Evolutionary conservation across 352 stramenopile genomes (phyloP).

Genomic region (Globisporangium yorkense): DNA sequence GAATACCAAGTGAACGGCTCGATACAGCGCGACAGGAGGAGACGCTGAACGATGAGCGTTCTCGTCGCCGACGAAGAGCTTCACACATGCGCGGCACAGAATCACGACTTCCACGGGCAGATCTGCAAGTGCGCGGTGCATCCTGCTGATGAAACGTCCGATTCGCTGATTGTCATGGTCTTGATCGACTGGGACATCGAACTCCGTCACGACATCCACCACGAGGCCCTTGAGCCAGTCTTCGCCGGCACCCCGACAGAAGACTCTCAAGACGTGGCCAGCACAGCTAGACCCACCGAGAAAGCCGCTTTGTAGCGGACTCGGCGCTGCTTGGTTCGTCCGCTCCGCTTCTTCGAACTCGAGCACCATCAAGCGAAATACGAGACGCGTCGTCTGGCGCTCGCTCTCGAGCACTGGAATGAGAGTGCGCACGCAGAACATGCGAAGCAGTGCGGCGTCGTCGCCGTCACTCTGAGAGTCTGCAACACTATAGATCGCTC

Average conservation of each 20-base stretch:
- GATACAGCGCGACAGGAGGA: conserved; percentile 4
- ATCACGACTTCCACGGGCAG: conserved; percentile 50
- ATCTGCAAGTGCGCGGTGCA: conserved; percentile 16
- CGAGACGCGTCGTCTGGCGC: conserved; percentile 35
- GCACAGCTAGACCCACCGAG: conserved; percentile 29
- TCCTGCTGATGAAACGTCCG: conserved; percentile 19
- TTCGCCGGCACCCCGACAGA: conserved; percentile 23
- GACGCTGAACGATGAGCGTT: neutral
- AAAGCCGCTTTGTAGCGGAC: conserved; percentile 17
- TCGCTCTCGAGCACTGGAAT: conserved; percentile 46
- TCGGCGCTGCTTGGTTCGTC: neutral
- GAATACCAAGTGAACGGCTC: conserved; percentile 59
- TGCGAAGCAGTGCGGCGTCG: conserved; percentile 1
- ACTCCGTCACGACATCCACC: neutral
- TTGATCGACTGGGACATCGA: neutral
- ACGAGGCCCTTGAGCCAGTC: conserved; percentile 27
- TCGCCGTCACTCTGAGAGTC: neutral
- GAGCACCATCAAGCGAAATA: conserved; percentile 34
- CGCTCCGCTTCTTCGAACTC: conserved; percentile 19
- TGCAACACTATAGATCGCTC: conserved; percentile 1
- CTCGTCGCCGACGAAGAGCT: conserved; percentile 14
- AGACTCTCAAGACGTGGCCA: conserved; percentile 24
- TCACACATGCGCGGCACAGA: conserved; percentile 34
- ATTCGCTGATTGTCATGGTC: neutral
- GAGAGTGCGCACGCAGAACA: conserved; percentile 32